Base-by-base conservation (phyloP, 768 basidiomycete species). In the Mycena latifolia region DNA sequence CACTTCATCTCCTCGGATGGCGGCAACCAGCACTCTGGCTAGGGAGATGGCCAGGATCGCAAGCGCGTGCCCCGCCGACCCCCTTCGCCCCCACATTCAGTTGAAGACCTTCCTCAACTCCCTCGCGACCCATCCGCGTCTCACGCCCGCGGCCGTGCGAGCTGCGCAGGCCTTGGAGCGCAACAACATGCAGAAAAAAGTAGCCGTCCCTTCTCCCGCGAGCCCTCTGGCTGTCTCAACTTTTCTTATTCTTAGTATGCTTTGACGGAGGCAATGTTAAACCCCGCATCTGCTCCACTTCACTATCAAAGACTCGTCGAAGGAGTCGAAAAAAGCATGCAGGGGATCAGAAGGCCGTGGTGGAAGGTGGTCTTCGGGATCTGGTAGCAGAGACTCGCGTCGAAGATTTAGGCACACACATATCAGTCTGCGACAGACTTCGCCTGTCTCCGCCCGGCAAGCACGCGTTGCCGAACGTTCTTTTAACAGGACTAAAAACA, bases 301-400 rank as follows among this genome's bases (percentile, higher is more conserved):
- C 88, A 95, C 77, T 95, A 95, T 71, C 83, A 88, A 47, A 86
- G 90, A 27, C 84, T 95, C 11, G 82, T 87, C 1, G 91, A 92
- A 70, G 93, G 88, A 7, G 88, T 90, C 66, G 88, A 92, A 63
- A 92, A 90, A 78, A 92, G 90, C 70, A 85, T 88, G 14, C 81
- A 88, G 72, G 93, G 93, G n/a, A 90, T 93, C 47, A 85, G 85
- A 35, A 81, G 93, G 59, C 92, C 93, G 3, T 89, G 90, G 90
- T 94, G 93, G 93, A 93, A 94, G 75, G 79, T 91, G 46, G 92
- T 94, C 76, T 89, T 94, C 69, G 86, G 87, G 41, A 82, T 93
- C 63, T 93, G 92, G 92, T 89, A 84, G 78, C 39, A 17, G 5
- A 18, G 9, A 46, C 31, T 45, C n/a, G 31, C 43, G 39, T 18